Base-by-base conservation (phyloP, 2,329 filamentous ascomycete genomes). In the Monilinia fructicola region DNA sequence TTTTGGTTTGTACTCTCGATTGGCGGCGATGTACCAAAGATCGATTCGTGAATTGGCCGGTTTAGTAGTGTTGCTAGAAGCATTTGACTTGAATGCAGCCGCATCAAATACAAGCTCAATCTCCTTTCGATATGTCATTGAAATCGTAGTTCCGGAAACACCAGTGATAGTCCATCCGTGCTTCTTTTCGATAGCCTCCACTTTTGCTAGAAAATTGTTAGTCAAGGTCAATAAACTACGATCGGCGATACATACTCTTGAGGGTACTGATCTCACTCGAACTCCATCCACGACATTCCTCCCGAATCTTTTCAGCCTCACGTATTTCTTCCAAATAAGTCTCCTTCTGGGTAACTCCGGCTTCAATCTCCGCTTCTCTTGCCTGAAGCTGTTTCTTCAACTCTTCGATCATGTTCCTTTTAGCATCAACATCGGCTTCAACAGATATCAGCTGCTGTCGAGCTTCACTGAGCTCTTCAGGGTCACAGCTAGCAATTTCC, bases 251-350 rank as follows among this genome's bases (percentile, higher is more conserved):
- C 81, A 76, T 83, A 91, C 90, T 85, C 84, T 93, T 93, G n/a
- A 96, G 81, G 50, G 82, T 81, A 70, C 85, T 85, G 70, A 98
- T 91, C 78, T 98, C 95, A 38, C 84, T 88, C 63, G 89, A 86
- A 66, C 89, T 94, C 89, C 93, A 97, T 50, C 94, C 93, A 64
- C 93, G 87, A 76, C 90, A 96, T 74, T 96, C 91, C 76, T 97
- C 93, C 69, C 91, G 86, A 35, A 96, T 83, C 70, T 87, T 88
- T 77, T 97, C 93, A 0, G 93, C 91, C 73, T 92, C 89, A 67
- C 87, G 84, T 67, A 96, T 97, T 58, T 95, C 90, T 38, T 86
- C 83, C 40, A 89, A 74, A 71, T 85, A 92, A 72, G 87, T 84
- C 64, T 87, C 79, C 76, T 94, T 97, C 73, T 87, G 84, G 67